These are phyloP conservation scores for Lonicera japonica DNA, from an alignment of 129 eudicot species.

Conservation along the genomic window DNA sequence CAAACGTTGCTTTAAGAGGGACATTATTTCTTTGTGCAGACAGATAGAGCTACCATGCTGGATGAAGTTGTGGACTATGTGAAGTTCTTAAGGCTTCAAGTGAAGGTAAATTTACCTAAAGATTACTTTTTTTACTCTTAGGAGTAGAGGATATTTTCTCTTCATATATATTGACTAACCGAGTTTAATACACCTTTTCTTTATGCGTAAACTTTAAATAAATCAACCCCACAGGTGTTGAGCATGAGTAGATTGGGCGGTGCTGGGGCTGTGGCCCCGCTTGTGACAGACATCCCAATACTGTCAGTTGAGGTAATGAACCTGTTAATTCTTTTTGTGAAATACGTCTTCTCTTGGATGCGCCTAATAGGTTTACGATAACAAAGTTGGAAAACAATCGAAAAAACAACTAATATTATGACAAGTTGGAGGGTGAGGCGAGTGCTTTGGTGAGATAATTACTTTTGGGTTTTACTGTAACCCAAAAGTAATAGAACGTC, in stretches of 20 bases:
- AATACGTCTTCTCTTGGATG: not conserved
- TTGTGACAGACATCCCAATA: constrained; percentile 90
- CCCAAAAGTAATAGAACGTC: no score
- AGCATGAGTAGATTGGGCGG: constrained; percentile 99
- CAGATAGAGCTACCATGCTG: constrained; percentile 97
- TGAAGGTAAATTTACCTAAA: constrained; percentile 59
- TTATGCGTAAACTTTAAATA: not conserved
- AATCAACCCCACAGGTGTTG: constrained; percentile 55
- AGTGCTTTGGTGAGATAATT: no score
- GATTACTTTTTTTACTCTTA: not conserved
- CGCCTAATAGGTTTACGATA: no score
- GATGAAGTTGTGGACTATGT: constrained; percentile 98
- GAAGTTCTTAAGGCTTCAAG: constrained; percentile 91
- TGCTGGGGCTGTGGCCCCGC: constrained; percentile 97
- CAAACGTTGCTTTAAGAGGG: no score
- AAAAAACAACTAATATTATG: no score
- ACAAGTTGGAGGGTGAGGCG: no score
- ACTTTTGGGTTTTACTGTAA: no score
- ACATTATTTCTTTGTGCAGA: constrained; percentile 41
- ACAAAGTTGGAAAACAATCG: no score
- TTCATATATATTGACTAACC: not conserved
- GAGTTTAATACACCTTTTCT: not conserved
- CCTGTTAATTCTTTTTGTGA: not conserved
- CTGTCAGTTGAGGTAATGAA: constrained; percentile 72
- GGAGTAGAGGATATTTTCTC: not conserved